Evolutionary conservation across 2,329 filamentous ascomycete genomes (phyloP).

Genomic region (Sclerotinia trifoliorum): DNA sequence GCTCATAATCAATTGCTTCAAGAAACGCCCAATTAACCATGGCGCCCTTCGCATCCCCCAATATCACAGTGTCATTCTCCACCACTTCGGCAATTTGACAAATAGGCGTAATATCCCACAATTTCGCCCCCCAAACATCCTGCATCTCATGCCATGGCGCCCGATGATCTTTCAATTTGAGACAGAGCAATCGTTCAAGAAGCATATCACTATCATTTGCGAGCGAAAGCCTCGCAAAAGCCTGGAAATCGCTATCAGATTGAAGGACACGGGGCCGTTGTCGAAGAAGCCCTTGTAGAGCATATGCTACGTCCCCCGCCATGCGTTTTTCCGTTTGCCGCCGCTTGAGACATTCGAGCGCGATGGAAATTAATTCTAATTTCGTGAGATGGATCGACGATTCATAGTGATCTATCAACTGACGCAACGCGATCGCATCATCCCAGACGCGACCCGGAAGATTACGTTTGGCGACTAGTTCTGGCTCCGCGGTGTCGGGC

Average conservation of each 20-base stretch:
- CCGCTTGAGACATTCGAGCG: constrained; percentile 32
- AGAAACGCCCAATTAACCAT: constrained; percentile 39
- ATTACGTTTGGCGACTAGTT: constrained; percentile 7
- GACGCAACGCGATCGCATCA: constrained; percentile 9
- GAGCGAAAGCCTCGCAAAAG: constrained; percentile 39
- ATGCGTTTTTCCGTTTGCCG: constrained; percentile 20
- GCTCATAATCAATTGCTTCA: neutral
- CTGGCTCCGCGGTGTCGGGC: neutral
- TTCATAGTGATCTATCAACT: constrained; percentile 38
- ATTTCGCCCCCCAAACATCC: constrained; percentile 36
- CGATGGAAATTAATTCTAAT: constrained; percentile 35
- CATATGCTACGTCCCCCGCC: constrained; percentile 37
- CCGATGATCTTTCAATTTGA: constrained; percentile 24
- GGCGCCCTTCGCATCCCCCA: constrained; percentile 39
- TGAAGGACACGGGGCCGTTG: constrained; percentile 32
- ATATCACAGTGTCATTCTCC: constrained; percentile 38
- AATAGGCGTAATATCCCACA: constrained; percentile 40
- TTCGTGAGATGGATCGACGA: constrained; percentile 34
- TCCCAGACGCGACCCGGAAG: constrained; percentile 2
- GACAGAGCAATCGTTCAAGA: constrained; percentile 39
- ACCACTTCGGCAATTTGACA: constrained; percentile 40
- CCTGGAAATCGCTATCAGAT: constrained; percentile 37
- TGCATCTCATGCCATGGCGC: constrained; percentile 30
- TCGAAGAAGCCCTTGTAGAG: constrained; percentile 38
- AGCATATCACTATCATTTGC: constrained; percentile 40